Evolutionary conservation across 352 stramenopile genomes (phyloP).

Genomic region (Phytophthora nicotianae): DNA sequence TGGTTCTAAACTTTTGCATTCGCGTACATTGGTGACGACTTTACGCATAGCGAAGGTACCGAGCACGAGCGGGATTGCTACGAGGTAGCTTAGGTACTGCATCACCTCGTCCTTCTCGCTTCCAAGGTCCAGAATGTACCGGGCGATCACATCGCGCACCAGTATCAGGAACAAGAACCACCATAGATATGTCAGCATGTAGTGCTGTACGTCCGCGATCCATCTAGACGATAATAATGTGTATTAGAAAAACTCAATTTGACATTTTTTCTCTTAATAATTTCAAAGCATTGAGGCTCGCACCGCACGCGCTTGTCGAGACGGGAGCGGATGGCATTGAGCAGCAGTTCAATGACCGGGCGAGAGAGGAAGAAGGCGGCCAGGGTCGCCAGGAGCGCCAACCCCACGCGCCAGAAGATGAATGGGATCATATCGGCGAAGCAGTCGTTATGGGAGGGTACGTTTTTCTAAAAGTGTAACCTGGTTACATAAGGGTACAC

Average conservation of each 20-base stretch:
- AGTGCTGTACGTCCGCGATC: constrained; percentile 80
- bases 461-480: constrained; percentile 1
- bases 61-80: constrained; percentile 73
- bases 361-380: constrained; percentile 63
- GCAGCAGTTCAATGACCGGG: constrained; percentile 53
- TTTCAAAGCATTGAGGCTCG: neutral
- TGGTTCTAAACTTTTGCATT: neutral
- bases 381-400: constrained; percentile 46
- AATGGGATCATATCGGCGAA: constrained; percentile 27
- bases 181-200: constrained; percentile 79
- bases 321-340: constrained; percentile 54
- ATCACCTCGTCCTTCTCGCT: constrained; percentile 52
- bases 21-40: constrained; percentile 77
- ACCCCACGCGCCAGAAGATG: constrained; percentile 57
- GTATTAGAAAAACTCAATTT: constrained; percentile 1
- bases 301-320: constrained; percentile 70
- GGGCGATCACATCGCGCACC: constrained; percentile 45
- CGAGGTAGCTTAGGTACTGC: constrained; percentile 58
- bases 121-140: constrained; percentile 61
- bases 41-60: constrained; percentile 74
- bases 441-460: neutral
- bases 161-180: constrained; percentile 69
- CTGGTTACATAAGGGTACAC: constrained; percentile 7
- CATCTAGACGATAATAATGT: constrained; percentile 43
- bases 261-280: neutral